These are phyloP conservation scores for Verticillium dahliae DNA, from an alignment of 2,329 filamentous ascomycete species.

Conservation along the genomic window DNA sequence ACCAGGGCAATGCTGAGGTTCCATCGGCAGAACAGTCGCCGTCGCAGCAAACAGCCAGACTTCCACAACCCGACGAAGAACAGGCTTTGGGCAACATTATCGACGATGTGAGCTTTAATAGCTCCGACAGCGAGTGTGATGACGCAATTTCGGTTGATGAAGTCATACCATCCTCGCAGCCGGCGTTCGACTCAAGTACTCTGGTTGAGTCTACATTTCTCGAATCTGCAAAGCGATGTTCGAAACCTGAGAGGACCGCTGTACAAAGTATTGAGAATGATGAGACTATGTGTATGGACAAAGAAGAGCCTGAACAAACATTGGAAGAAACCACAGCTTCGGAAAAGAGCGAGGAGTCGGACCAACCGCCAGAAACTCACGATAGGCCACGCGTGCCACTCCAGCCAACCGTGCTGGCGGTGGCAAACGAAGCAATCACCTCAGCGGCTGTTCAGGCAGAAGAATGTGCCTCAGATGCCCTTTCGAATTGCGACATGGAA, in stretches of 20 bases:
- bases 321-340: not conserved
- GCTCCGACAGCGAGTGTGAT: not conserved
- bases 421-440: not conserved
- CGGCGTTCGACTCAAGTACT: not conserved
- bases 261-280: not conserved
- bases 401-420: not conserved
- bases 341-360: not conserved
- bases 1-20: not conserved
- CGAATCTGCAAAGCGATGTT: not conserved
- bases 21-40: not conserved
- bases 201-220: not conserved
- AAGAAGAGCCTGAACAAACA: not conserved
- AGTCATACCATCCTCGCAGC: not conserved
- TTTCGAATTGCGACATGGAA: no score
- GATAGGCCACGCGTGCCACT: not conserved
- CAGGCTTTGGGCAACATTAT: not conserved
- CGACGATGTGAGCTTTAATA: not conserved
- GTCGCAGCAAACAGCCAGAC: not conserved
- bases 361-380: not conserved
- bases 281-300: not conserved
- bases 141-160: not conserved
- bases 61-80: not conserved
- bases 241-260: not conserved
- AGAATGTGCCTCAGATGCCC: no score
- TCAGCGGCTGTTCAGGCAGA: no score